Conservation (phyloP, 2,329 filamentous ascomycete genomes). For the Alternaria atra region DNA sequence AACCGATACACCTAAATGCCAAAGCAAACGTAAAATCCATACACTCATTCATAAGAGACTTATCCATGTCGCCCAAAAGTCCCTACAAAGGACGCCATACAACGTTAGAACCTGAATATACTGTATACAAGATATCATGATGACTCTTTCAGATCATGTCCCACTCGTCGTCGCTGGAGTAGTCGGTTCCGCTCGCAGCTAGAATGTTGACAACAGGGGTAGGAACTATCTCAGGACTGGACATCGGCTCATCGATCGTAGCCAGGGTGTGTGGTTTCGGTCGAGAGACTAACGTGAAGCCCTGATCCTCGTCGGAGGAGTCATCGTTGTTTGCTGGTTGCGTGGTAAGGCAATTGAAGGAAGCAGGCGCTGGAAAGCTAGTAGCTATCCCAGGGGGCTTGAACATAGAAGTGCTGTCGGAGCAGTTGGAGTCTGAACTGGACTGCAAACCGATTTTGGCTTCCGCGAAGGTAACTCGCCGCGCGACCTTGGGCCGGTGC, state of each 20-base stretch:
- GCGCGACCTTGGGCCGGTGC: conserved; percentile 16
- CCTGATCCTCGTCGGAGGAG: conserved; percentile 33
- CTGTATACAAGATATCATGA: background rate
- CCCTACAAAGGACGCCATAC: background rate
- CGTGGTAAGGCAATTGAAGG: background rate
- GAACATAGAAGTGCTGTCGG: background rate
- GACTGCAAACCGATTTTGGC: background rate
- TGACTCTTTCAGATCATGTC: background rate
- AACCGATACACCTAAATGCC: background rate
- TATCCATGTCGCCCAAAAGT: background rate
- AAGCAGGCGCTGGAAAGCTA: background rate
- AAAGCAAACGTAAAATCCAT: background rate
- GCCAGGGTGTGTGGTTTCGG: conserved; percentile 12
- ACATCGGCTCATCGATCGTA: conserved; percentile 14
- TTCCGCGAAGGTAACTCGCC: background rate
- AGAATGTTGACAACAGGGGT: conserved; percentile 12
- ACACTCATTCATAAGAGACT: background rate
- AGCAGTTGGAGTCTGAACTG: background rate
- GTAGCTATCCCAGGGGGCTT: background rate
- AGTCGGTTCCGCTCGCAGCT: conserved; percentile 17
- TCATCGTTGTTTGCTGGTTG: conserved; percentile 2
- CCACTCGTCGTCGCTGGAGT: conserved; percentile 23
- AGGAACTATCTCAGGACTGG: conserved; percentile 22
- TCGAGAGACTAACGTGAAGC: conserved; percentile 33
- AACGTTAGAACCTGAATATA: background rate